Evolutionary conservation across 345 rosid genomes (phyloP).

Genomic region (Heritiera fomes): DNA sequence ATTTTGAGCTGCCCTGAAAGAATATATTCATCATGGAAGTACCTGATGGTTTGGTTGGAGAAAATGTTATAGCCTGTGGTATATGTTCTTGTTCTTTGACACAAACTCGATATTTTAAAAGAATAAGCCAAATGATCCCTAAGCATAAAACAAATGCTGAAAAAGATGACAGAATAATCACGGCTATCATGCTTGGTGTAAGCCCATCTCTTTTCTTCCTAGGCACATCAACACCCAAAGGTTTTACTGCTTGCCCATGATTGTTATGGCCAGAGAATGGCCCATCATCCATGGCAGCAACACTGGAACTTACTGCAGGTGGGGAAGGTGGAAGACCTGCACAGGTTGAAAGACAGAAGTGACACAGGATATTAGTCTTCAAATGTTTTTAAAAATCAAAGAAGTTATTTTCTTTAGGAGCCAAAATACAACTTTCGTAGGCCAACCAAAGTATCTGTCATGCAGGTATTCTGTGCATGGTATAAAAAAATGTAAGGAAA

Average conservation of each 20-base stretch:
- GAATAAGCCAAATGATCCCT: slow-evolving; percentile 41
- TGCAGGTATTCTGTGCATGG: not conserved
- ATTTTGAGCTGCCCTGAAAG: not conserved
- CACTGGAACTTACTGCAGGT: not conserved
- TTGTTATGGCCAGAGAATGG: slow-evolving; percentile 38
- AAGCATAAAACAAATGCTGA: slow-evolving; percentile 39
- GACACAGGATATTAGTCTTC: not conserved
- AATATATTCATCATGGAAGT: slow-evolving; percentile 12
- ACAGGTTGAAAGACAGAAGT: not conserved
- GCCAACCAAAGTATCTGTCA: not conserved
- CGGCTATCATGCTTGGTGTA: slow-evolving; percentile 43
- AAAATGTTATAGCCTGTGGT: slow-evolving; percentile 21
- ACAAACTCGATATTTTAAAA: slow-evolving; percentile 33
- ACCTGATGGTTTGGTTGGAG: slow-evolving; percentile 48
- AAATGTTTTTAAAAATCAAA: not conserved
- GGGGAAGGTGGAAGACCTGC: not conserved
- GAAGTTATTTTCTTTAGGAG: not conserved
- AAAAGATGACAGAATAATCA: slow-evolving; percentile 53
- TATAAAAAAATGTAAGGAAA: not conserved
- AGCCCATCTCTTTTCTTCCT: slow-evolving; percentile 38
- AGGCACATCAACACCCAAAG: slow-evolving; percentile 59
- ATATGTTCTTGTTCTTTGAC: slow-evolving; percentile 28
- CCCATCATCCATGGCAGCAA: slow-evolving; percentile 37
- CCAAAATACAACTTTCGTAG: slow-evolving; percentile 9
- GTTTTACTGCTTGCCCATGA: slow-evolving; percentile 44